phyloP scores from a whole-genome alignment of 2,329 filamentous ascomycete genomes.

The Metarhizium robertsii region DNA sequence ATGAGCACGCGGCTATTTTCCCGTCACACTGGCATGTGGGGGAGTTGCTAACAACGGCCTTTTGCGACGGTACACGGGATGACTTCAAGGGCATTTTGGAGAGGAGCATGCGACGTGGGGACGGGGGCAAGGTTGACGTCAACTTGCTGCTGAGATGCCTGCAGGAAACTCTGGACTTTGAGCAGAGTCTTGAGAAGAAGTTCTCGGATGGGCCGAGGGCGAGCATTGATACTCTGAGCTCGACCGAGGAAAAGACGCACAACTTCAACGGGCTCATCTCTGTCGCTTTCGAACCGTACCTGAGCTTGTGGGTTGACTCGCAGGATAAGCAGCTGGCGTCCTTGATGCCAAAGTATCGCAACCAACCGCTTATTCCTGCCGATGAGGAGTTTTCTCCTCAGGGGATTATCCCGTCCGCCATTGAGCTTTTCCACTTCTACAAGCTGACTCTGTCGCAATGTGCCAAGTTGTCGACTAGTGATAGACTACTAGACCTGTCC shows the following conservation, averaged over 20 bases:
- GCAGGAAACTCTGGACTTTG: slow-evolving; percentile 94
- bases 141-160: slow-evolving; percentile 80
- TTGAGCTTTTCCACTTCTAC: slow-evolving; percentile 96
- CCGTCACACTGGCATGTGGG: slow-evolving; percentile 81
- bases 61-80: slow-evolving; percentile 90
- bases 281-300: slow-evolving; percentile 92
- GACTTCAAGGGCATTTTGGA: slow-evolving; percentile 93
- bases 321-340: slow-evolving; percentile 80
- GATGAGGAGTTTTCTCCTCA: slow-evolving; percentile 92
- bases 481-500: slow-evolving; percentile 73
- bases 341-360: slow-evolving; percentile 81
- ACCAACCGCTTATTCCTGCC: slow-evolving; percentile 65
- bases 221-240: slow-evolving; percentile 85
- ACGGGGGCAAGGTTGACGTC: slow-evolving; percentile 77
- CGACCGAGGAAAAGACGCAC: slow-evolving; percentile 63
- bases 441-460: slow-evolving; percentile 88
- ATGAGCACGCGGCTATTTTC: slow-evolving; percentile 84
- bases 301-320: slow-evolving; percentile 94
- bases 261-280: slow-evolving; percentile 88
- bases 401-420: slow-evolving; percentile 84
- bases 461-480: slow-evolving; percentile 89
- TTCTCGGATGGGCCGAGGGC: slow-evolving; percentile 66
- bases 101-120: slow-evolving; percentile 68
- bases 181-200: slow-evolving; percentile 78
- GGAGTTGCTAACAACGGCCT: slow-evolving; percentile 81